Evolutionary conservation across 345 rosid genomes (phyloP).

Genomic region (Mallotus nudiflorus): DNA sequence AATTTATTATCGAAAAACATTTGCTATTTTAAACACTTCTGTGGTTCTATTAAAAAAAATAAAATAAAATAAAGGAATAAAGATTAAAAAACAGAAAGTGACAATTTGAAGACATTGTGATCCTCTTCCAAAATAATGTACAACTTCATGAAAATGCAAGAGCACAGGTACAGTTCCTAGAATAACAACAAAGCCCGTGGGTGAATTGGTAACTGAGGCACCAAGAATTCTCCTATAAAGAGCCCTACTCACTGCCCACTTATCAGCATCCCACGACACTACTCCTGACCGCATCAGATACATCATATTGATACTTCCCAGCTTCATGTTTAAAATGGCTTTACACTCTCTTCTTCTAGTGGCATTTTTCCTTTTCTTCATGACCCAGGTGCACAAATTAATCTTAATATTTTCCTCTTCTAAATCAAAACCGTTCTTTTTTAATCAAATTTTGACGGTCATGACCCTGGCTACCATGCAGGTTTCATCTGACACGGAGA

Average conservation of each 20-base stretch:
- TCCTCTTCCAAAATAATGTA: neutral
- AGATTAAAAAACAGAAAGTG: too few relatives aligned
- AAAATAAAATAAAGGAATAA: too few relatives aligned
- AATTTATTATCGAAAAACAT: too few relatives aligned
- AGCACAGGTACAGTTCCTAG: too few relatives aligned
- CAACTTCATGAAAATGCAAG: too few relatives aligned
- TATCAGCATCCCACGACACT: neutral
- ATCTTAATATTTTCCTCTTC: neutral
- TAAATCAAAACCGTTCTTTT: neutral
- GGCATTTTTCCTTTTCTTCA: slow-evolving; percentile 31
- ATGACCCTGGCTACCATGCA: slow-evolving; percentile 10
- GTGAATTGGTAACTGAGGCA: slow-evolving; percentile 16
- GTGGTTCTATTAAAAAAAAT: too few relatives aligned
- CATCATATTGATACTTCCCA: too few relatives aligned
- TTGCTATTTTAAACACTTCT: too few relatives aligned
- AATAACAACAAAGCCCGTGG: neutral
- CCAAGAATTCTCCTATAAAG: slow-evolving; percentile 16
- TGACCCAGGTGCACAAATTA: slow-evolving; percentile 21
- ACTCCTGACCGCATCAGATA: too few relatives aligned
- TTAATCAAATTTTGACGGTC: too few relatives aligned
- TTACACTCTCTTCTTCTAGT: slow-evolving; percentile 25
- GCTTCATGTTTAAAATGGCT: slow-evolving; percentile 14
- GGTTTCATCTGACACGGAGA: slow-evolving; percentile 42
- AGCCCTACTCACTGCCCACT: neutral
- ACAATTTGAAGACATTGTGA: too few relatives aligned